Percentiles rank a stretch among this genome's conserved stretches.
Conservation (phyloP, 176 grass and related monocot genomes). For the Zoysia pacifica region DNA sequence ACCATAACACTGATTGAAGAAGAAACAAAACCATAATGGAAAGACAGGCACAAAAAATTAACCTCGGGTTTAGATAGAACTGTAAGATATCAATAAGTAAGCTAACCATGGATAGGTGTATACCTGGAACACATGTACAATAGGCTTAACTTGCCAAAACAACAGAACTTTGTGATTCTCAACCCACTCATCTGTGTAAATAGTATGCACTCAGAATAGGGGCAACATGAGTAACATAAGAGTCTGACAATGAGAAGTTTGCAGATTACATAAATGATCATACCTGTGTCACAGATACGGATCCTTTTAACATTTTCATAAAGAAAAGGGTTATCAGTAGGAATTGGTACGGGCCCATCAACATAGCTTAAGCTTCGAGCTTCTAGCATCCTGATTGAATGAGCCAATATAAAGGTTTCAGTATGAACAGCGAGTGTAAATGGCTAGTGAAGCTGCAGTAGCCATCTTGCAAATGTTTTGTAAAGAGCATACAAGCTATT, state of each 20-base stretch:
- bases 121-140: conserved; percentile 94
- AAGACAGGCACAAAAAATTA: neutral
- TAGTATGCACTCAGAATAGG: conserved; percentile 37
- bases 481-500: neutral
- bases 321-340: conserved; percentile 73
- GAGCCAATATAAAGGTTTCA: conserved; percentile 13
- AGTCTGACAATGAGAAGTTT: conserved; percentile 11
- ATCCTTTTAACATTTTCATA: conserved; percentile 83
- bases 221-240: neutral
- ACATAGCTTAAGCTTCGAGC: conserved; percentile 90
- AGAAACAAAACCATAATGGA: conserved; percentile 13
- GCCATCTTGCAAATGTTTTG: neutral
- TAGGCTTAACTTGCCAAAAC: conserved; percentile 98
- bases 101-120: neutral
- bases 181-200: conserved; percentile 65
- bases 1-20: conserved; percentile 24
- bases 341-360: conserved; percentile 86
- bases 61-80: neutral
- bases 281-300: conserved; percentile 91
- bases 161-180: conserved; percentile 81
- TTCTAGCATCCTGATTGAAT: conserved; percentile 87
- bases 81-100: conserved; percentile 13
- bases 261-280: conserved; percentile 24
- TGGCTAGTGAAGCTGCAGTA: neutral
- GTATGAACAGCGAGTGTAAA: neutral